Conservation (phyloP, 2,329 filamentous ascomycete genomes). For the Aspergillus awamori region DNA sequence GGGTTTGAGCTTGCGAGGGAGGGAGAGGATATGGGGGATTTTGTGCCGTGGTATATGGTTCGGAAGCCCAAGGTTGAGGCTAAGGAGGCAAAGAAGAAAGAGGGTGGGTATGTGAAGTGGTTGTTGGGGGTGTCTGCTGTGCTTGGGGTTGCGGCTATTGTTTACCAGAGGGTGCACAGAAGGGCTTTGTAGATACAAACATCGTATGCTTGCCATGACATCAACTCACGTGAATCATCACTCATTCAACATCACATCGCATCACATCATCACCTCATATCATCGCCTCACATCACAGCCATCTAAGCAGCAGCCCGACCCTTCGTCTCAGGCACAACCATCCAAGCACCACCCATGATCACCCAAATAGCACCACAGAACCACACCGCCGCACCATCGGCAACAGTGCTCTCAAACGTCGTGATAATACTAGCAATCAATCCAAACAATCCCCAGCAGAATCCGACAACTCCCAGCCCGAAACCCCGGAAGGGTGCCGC, state of each 20-base stretch:
- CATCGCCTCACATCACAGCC: no score
- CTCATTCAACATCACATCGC: not conserved
- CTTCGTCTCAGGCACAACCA: conserved; percentile 7
- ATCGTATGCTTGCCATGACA: not conserved
- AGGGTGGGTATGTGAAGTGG: not conserved
- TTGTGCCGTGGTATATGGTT: conserved; percentile 18
- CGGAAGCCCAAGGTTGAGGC: not conserved
- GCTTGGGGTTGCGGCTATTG: not conserved
- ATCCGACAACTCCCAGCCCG: conserved; percentile 9
- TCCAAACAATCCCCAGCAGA: conserved; percentile 20
- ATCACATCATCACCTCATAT: not conserved
- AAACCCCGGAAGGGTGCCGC: conserved; percentile 18
- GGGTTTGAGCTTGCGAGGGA: conserved; percentile 37
- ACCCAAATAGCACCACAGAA: conserved; percentile 27
- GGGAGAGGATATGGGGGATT: conserved; percentile 8
- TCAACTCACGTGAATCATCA: no score
- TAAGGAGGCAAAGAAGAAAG: no score
- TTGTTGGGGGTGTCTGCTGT: not conserved
- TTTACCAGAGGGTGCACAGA: not conserved
- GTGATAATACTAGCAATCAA: conserved; percentile 20
- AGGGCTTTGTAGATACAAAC: not conserved
- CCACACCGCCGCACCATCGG: conserved; percentile 20
- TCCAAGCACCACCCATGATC: conserved; percentile 23
- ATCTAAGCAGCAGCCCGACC: conserved; percentile 4
- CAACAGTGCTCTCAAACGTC: conserved; percentile 12